Evolutionary conservation across 441 rosid genomes (phyloP), one percentile per base, ranked within the genome.

Genomic region (Brassica hybrid): DNA sequence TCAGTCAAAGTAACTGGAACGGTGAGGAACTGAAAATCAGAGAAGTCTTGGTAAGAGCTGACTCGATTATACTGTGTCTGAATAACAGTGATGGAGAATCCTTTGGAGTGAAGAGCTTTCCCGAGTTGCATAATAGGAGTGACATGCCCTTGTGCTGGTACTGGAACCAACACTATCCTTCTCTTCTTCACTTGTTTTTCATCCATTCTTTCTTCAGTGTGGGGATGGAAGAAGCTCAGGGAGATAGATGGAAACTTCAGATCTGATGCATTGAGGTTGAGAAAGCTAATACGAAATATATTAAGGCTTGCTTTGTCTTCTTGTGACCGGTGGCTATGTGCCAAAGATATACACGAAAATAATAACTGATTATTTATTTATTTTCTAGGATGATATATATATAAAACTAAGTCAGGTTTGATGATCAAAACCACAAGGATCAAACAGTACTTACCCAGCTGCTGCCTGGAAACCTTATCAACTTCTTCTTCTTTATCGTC

Each of bases 371-470:
- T 27, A 27, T 27, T 27, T 27, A 27, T 27, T 5, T 27, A 27
- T 27, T 27, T 27, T 1, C 56, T 50, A 50, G 56, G 56, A 50
- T 50, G 56, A 50, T 27, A 27, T 27, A 27, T 21, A 21, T 21
- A 21, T 21, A 27, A 27, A 27, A 0, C 3, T 4, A 56, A 32
- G 43, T 34, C 63, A 63, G 65, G 12, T 74, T 65, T 73, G 25
- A 34, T 57, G 41, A 1, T 68, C 54, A 13, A 58, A 11, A 57
- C 9, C 25, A 50, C 18, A 50, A 60, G 63, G 12, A 76, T 83
- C 67, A 76, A 50, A 77, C 66, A 23, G 86, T 73, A 63, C 85
- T 88, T 69, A 87, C 69, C 98, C 97, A 93, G 79, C 96, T 89
- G 78, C 88, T 85, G 19, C 90, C 97, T 34, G 81, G 79, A 64